Conservation (phyloP, 2,329 filamentous ascomycete genomes). For the Fusarium temperatum region DNA sequence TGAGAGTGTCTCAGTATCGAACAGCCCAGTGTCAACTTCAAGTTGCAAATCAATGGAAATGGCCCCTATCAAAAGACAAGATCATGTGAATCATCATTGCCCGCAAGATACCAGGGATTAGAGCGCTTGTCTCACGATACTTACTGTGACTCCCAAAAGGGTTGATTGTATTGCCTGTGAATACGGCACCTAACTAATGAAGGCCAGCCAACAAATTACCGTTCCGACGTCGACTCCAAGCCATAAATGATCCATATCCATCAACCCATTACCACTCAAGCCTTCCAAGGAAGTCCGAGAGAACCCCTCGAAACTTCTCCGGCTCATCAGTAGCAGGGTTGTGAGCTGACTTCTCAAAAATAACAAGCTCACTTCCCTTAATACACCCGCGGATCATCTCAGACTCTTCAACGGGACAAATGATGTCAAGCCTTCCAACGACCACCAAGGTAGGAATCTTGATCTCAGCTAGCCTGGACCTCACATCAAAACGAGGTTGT, state of each 20-base stretch:
- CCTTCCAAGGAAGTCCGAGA: neutral
- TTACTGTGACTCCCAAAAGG: neutral
- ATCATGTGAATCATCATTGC: neutral
- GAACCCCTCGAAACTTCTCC: neutral
- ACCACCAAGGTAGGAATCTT: neutral
- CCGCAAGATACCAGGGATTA: neutral
- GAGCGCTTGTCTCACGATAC: neutral
- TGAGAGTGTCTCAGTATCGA: accelerated
- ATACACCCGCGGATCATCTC: neutral
- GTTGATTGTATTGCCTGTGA: neutral
- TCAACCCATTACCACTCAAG: neutral
- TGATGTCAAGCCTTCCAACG: neutral
- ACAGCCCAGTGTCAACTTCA: neutral
- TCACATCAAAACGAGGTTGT: conserved; percentile 13
- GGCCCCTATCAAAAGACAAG: neutral
- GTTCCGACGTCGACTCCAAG: neutral
- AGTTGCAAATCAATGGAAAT: too few species aligned
- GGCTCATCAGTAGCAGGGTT: conserved; percentile 11
- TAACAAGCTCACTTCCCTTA: neutral
- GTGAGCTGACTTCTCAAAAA: conserved; percentile 6
- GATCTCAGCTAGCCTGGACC: neutral
- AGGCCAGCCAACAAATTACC: neutral
- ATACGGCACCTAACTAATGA: neutral
- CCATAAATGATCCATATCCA: neutral
- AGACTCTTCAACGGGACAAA: conserved; percentile 10